A percentile compares a stretch with the other conserved stretches of the same genome.
These are phyloP conservation scores for Ophiostoma perfectum DNA, from an alignment of 2,329 filamentous ascomycete genomes.

Conservation along the genomic window DNA sequence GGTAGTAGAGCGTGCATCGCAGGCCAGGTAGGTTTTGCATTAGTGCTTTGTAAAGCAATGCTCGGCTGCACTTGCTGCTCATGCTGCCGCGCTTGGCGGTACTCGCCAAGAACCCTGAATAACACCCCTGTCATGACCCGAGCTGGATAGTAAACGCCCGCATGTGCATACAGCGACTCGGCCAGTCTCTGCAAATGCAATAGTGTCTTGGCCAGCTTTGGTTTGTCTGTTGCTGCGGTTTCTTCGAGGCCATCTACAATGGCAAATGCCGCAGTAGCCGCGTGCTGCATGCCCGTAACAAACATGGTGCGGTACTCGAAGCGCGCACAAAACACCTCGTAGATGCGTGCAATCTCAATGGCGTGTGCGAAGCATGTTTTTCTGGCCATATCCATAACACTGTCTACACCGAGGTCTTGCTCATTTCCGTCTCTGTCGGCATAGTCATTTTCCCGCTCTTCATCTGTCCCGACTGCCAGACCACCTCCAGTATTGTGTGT, in stretches of 20 bases:
- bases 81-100: neutral
- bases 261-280: slow-evolving; percentile 21
- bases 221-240: neutral
- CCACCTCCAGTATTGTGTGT: neutral
- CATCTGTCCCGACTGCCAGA: neutral
- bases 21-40: neutral
- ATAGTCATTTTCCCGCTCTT: neutral
- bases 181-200: neutral
- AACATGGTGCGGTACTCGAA: slow-evolving; percentile 22
- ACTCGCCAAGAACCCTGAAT: neutral
- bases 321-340: slow-evolving; percentile 19
- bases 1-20: too few relatives aligned
- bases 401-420: neutral
- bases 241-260: slow-evolving; percentile 20
- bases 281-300: slow-evolving; percentile 24
- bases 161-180: neutral
- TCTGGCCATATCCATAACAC: slow-evolving; percentile 17
- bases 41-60: too few relatives aligned
- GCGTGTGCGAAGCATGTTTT: slow-evolving; percentile 21
- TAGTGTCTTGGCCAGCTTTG: neutral
- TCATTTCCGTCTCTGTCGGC: neutral
- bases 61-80: neutral
- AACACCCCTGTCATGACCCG: slow-evolving; percentile 1
- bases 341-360: slow-evolving; percentile 21
- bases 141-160: neutral